Evolutionary conservation across 176 grass and related monocot species (phyloP).

Genomic region (Eleusine indica): DNA sequence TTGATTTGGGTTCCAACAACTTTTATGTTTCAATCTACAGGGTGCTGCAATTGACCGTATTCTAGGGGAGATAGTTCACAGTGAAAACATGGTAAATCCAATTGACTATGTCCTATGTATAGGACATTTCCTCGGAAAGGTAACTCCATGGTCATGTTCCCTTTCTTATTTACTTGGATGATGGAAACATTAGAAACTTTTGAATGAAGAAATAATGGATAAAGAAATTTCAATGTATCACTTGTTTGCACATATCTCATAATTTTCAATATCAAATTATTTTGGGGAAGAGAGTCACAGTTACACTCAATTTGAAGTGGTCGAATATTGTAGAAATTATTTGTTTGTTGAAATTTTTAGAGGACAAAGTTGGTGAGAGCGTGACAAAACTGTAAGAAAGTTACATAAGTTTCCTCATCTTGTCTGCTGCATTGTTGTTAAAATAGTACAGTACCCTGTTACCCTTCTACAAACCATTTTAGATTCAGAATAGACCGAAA

Average conservation of each 20-base stretch:
- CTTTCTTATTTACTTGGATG: constrained; percentile 12
- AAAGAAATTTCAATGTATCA: neutral
- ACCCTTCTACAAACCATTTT: neutral
- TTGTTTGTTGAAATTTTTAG: neutral
- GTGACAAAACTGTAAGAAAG: neutral
- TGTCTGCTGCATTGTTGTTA: neutral
- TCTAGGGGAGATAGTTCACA: constrained; percentile 97
- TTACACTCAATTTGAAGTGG: neutral
- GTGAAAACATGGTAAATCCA: constrained; percentile 93
- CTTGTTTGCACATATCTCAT: neutral
- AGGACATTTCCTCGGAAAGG: constrained; percentile 98
- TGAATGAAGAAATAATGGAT: neutral
- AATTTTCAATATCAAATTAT: neutral
- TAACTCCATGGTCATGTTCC: constrained; percentile 39
- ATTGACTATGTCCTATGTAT: constrained; percentile 97
- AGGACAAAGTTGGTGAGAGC: neutral
- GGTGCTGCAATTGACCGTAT: constrained; percentile 98
- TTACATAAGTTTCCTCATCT: constrained; percentile 6
- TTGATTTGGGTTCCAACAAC: constrained; percentile 23
- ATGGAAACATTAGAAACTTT: neutral
- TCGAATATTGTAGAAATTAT: neutral
- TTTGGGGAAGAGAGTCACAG: neutral
- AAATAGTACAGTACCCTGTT: neutral
- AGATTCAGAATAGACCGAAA: neutral
- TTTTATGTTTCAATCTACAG: constrained; percentile 47